These are phyloP conservation scores for Neurospora intermedia DNA, from an alignment of 495 filamentous ascomycete species.

Conservation along the genomic window DNA sequence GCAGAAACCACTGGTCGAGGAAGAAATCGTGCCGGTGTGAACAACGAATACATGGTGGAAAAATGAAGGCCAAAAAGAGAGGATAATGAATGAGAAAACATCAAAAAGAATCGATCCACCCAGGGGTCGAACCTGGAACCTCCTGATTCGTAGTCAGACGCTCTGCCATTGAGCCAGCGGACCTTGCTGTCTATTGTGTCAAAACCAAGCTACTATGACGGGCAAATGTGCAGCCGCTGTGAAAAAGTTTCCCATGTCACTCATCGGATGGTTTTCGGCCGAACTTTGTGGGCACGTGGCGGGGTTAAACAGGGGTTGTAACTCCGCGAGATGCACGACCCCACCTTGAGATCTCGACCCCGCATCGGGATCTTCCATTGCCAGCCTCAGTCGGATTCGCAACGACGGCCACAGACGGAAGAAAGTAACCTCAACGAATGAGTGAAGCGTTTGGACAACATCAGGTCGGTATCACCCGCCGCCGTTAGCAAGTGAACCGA, in stretches of 20 bases:
- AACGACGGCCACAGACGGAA: background rate
- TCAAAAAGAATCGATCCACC: background rate
- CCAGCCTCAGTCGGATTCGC: background rate
- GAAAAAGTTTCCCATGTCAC: background rate
- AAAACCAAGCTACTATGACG: background rate
- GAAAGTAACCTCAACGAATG: background rate
- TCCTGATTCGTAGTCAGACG: background rate
- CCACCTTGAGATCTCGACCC: background rate
- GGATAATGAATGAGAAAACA: background rate
- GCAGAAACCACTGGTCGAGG: constrained; percentile 17
- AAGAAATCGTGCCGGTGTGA: background rate
- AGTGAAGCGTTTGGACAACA: background rate
- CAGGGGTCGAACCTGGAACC: background rate
- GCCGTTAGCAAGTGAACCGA: background rate
- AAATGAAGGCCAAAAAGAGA: background rate
- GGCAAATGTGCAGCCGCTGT: background rate
- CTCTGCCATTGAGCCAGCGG: background rate
- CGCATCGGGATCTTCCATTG: background rate
- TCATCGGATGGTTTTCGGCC: background rate
- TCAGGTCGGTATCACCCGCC: background rate
- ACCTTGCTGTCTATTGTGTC: background rate
- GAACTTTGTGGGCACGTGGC: background rate
- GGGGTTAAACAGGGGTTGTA: background rate
- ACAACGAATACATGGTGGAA: background rate
- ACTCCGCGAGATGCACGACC: background rate